Base-by-base conservation (phyloP, 1,284 basidiomycete genomes). In the Ganoderma lucidum region DNA sequence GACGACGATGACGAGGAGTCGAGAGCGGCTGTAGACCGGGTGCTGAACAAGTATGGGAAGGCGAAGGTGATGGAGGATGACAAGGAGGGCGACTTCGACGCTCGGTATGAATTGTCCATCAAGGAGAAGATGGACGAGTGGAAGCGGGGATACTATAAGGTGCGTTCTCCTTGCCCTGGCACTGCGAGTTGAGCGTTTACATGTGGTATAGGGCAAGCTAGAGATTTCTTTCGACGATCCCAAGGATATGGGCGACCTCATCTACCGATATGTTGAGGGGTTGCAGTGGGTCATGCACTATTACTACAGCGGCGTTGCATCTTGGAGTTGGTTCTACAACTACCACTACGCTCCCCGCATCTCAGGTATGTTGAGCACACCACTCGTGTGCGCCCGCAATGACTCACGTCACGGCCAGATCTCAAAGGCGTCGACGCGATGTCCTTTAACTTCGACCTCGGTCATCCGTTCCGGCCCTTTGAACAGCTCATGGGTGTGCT, bases 251-350 rank as follows among this genome's bases (percentile, higher is more conserved):
- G 83, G 85, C 63, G 86, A 87, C 62, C 83, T 98, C 65, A 84
- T 90, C 12, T 96, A 87, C 77, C 88, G 91, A 71, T 99, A 98
- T 80, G 88, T 96, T 48, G 96, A 99, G 80, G 98, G 97, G 0
- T 83, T 99, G 71, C 98, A 99, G 79, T 99, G 97, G 98, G 96
- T 99, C 41, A 93, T 99, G 90, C 94, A 96, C 80, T 99, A 99
- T 82, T 99, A 99, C 81, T 99, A 99, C 82, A 91, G 94, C 73
- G 97, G 97, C 44, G 96, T 98, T 17, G 94, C 95, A 2, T 97
- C 96, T 6, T 99, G 97, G 97, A 90, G 95, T 35, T 99, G 98
- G 98, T 99, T 98, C 85, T 99, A 99, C 83, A 86, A 97, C 79
- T 99, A 98, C 80, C 97, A 99, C 80, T 99, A 98, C 80, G 94